phyloP scores from a whole-genome alignment of 495 filamentous ascomycete genomes.

The Letharia columbiana region DNA sequence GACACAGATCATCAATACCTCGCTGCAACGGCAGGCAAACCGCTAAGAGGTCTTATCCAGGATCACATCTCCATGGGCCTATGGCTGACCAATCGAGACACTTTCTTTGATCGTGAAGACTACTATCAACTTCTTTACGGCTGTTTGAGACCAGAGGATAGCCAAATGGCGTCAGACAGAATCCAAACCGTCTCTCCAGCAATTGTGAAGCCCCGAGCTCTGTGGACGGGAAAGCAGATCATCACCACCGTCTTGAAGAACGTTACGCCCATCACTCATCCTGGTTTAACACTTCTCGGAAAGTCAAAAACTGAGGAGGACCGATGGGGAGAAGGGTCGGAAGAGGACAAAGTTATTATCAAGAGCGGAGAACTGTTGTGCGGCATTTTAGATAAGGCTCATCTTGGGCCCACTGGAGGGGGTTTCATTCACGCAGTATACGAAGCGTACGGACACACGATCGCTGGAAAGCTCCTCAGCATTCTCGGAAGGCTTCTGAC shows the following conservation, averaged over 20 bases:
- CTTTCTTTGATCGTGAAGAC: slow-evolving; percentile 79
- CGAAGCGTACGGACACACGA: slow-evolving; percentile 82
- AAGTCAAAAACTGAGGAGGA: slow-evolving; percentile 68
- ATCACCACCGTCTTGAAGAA: slow-evolving; percentile 91
- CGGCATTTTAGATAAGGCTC: slow-evolving; percentile 93
- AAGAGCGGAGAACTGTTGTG: slow-evolving; percentile 77
- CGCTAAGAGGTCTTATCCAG: slow-evolving; percentile 92
- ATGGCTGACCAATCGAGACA: slow-evolving; percentile 82
- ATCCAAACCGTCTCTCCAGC: slow-evolving; percentile 75
- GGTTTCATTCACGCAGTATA: slow-evolving; percentile 89
- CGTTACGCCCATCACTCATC: slow-evolving; percentile 64
- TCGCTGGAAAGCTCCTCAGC: slow-evolving; percentile 77
- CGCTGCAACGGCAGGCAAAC: slow-evolving; percentile 86
- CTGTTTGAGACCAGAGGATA: slow-evolving; percentile 80
- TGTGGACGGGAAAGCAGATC: slow-evolving; percentile 98
- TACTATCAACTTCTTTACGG: slow-evolving; percentile 90
- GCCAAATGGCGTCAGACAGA: slow-evolving; percentile 60
- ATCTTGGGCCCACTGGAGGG: slow-evolving; percentile 78
- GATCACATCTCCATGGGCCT: slow-evolving; percentile 96
- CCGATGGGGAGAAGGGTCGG: slow-evolving; percentile 63
- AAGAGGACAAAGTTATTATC: slow-evolving; percentile 74
- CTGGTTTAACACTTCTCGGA: slow-evolving; percentile 69
- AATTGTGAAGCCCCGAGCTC: slow-evolving; percentile 65
- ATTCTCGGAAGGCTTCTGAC: slow-evolving; percentile 85
- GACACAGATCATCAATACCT: slow-evolving; percentile 98